Evolutionary conservation across 1,139 yeast genomes (phyloP).

Genomic region (Yamadazyma sp.): DNA sequence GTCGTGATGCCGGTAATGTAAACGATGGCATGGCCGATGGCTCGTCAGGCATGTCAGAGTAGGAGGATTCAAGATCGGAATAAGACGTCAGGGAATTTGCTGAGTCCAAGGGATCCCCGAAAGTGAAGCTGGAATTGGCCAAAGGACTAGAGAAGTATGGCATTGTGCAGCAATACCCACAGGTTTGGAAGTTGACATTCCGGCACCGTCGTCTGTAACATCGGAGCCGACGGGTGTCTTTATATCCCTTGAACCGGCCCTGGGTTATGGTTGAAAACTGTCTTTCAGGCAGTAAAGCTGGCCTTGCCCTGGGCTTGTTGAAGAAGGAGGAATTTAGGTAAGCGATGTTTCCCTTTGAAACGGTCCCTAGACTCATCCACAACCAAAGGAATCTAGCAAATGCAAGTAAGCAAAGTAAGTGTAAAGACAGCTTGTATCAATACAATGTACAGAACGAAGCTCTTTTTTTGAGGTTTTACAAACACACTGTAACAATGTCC

Average conservation of each 20-base stretch:
- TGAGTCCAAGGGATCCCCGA: background rate
- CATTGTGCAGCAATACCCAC: conserved; percentile 23
- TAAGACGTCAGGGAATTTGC: background rate
- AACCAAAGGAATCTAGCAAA: background rate
- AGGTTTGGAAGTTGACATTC: conserved; percentile 7
- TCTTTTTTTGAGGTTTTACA: background rate
- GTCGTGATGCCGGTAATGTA: background rate
- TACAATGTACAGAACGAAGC: background rate
- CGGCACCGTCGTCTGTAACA: conserved; percentile 14
- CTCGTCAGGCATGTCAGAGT: background rate
- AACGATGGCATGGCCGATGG: background rate
- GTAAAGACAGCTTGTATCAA: background rate
- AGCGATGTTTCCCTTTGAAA: background rate
- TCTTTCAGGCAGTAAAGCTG: background rate
- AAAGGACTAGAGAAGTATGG: conserved; percentile 27
- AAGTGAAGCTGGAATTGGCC: conserved; percentile 5
- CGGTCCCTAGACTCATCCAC: background rate
- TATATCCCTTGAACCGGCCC: conserved; percentile 19
- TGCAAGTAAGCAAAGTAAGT: background rate
- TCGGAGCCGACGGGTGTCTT: conserved; percentile 19
- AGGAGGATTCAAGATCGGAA: background rate
- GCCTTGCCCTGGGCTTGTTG: background rate
- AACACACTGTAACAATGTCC: background rate
- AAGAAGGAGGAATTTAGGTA: background rate
- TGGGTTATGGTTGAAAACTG: conserved; percentile 7